Evolutionary conservation across 78 protist species (phyloP), one percentile per base, ranked within the genome.

Genomic region (Cavenderia fasciculata): DNA sequence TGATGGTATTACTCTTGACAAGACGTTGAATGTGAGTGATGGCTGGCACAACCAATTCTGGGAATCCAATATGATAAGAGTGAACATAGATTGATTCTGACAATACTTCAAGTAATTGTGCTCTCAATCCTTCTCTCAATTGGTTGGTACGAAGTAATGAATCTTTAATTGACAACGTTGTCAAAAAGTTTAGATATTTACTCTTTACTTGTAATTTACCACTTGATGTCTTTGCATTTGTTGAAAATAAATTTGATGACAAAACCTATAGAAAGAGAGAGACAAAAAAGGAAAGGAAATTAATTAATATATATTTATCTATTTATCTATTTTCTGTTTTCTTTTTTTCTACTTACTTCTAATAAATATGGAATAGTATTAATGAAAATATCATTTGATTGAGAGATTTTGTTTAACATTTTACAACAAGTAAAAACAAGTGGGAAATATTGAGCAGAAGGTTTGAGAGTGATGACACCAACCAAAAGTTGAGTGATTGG

Each of bases 401-500:
- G 70, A 7, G 94, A 31, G 16, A 96, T 40, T 27, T 38, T 36
- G 65, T 77, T 74, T 43, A 96, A 70, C 25, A 79, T 54, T 23
- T 59, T 57, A 38, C 86, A 27, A 74, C 78, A 51, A 38, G 41
- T 59, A 78, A 96, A 76, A 72, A 92, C 94, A 18, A 96, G 92
- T 51, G 97, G 96, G 70, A 92, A 59, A 82, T 66, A 85, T 31
- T 74, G 56, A 4, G 94, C 12, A 19, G 92, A 25, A 7, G 93
- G 74, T 21, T 51, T 74, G 43, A 66, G 56, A 43, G 16, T 43
- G 44, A 92, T 69, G 1, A 78, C 52, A 63, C 94, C 97, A 57
- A 73, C n/a, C 2, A 92, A 12, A 29, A 82, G 65, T 74, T 96
- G 98, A 2, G 71, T 65, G 21, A 96, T n/a, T 65, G 97, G 97